Conservation (phyloP, 148 eudicot species). For the Amaranthus hypochondriacus region DNA sequence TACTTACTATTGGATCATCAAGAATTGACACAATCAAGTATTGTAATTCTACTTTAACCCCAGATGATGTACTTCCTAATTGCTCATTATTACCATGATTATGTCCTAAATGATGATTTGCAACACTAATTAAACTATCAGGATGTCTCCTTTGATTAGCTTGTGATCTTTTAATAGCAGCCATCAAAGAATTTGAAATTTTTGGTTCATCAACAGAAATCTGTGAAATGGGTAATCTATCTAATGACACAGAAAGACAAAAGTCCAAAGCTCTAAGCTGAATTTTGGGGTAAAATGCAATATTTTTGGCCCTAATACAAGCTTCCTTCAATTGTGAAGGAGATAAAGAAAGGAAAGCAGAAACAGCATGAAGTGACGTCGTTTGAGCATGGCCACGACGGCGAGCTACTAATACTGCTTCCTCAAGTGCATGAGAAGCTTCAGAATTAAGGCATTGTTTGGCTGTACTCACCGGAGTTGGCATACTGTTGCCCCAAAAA, state of each 20-base stretch:
- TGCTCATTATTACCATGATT: conserved; percentile 22
- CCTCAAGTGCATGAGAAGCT: conserved; percentile 60
- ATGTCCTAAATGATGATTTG: conserved; percentile 28
- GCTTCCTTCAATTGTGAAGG: conserved; percentile 68
- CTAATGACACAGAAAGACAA: conserved; percentile 56
- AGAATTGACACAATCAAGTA: conserved; percentile 67
- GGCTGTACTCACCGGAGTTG: conserved; percentile 79
- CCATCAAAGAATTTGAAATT: conserved; percentile 87
- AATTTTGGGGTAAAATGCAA: conserved; percentile 47
- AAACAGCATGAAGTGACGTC: conserved; percentile 72
- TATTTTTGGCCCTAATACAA: conserved; percentile 49
- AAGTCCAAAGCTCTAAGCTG: conserved; percentile 73
- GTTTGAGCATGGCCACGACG: conserved; percentile 74
- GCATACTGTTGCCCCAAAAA: conserved; percentile 42
- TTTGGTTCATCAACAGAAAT: conserved; percentile 47
- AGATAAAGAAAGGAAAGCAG: conserved; percentile 53
- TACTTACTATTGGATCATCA: conserved; percentile 83
- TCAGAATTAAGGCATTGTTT: conserved; percentile 69
- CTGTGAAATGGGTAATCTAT: conserved; percentile 47
- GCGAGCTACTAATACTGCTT: conserved; percentile 63
- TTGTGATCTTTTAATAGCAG: conserved; percentile 82
- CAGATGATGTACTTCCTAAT: conserved; percentile 18
- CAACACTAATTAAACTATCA: conserved; percentile 40
- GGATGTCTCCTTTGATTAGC: conserved; percentile 79
- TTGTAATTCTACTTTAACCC: conserved; percentile 67